Percentiles rank a stretch among this genome's conserved stretches.
These are phyloP conservation scores for Zygnema circumcarinatum DNA, from an alignment of 139 green algal genomes.

Conservation along the genomic window DNA sequence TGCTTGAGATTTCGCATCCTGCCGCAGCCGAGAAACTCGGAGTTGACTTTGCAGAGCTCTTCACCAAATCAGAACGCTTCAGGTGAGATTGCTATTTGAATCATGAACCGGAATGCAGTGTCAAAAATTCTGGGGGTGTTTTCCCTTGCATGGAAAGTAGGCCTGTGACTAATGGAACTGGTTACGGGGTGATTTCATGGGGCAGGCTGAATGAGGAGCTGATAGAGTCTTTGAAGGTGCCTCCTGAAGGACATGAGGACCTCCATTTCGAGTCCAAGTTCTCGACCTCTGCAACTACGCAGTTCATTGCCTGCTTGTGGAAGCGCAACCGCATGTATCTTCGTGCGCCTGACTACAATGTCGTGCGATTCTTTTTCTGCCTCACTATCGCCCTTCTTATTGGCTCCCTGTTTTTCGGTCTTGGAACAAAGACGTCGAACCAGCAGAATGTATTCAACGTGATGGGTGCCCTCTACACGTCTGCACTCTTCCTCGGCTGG, in stretches of 20 bases:
- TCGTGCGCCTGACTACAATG: conserved; percentile 53
- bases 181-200: not conserved
- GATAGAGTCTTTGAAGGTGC: conserved; percentile 16
- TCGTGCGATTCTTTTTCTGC: conserved; percentile 44
- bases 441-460: conserved; percentile 53
- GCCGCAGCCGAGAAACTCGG: conserved; percentile 22
- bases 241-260: conserved; percentile 32
- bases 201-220: conserved; percentile 39
- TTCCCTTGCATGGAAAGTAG: not conserved
- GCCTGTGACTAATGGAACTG: not conserved
- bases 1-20: conserved; percentile 70
- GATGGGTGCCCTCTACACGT: conserved; percentile 64
- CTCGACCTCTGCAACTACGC: not conserved
- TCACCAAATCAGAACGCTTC: conserved; percentile 23
- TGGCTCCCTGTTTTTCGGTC: conserved; percentile 36
- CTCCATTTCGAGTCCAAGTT: conserved; percentile 26
- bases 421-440: conserved; percentile 14
- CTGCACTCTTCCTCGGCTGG: conserved; percentile 66
- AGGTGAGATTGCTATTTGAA: conserved; percentile 24
- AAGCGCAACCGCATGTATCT: conserved; percentile 47
- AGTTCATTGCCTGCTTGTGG: conserved; percentile 33
- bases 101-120: not conserved
- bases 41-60: conserved; percentile 52
- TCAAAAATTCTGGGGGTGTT: not conserved
- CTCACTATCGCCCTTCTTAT: conserved; percentile 37